A percentile compares a stretch with the other conserved stretches of the same genome.
These are phyloP conservation scores for Heritiera littoralis DNA, from an alignment of 345 rosid genomes.

Conservation along the genomic window DNA sequence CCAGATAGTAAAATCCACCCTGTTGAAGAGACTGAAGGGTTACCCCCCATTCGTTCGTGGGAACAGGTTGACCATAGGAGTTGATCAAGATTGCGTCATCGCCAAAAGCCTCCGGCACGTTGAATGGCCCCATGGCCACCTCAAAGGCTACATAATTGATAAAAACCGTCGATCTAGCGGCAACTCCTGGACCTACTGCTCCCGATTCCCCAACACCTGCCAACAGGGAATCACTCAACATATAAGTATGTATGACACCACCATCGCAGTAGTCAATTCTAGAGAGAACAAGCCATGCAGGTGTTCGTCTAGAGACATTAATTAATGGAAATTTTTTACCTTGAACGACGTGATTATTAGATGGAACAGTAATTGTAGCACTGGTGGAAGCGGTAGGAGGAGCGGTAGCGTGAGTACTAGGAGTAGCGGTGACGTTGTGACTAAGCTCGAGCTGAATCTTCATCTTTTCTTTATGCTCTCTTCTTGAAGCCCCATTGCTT, in stretches of 20 bases:
- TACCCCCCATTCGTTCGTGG: conserved; percentile 80
- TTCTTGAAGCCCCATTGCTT: conserved; percentile 41
- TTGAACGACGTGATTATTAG: conserved; percentile 41
- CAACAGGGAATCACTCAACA: conserved; percentile 10
- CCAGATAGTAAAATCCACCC: conserved; percentile 81
- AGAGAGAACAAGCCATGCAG: conserved; percentile 42
- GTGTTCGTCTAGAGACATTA: conserved; percentile 35
- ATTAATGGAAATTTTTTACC: conserved; percentile 33
- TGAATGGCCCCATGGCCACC: conserved; percentile 66
- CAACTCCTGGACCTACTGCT: conserved; percentile 12
- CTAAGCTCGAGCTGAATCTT: conserved; percentile 42
- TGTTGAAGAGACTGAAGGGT: conserved; percentile 82
- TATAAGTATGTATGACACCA: not conserved
- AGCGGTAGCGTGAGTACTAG: conserved; percentile 25
- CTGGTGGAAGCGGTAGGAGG: conserved; percentile 27
- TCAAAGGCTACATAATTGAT: conserved; percentile 86
- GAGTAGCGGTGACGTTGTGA: conserved; percentile 31
- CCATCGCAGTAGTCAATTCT: conserved; percentile 29
- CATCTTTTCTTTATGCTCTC: conserved; percentile 44
- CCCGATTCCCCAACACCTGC: conserved; percentile 37
- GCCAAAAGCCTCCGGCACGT: conserved; percentile 84
- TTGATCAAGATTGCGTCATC: conserved; percentile 70
- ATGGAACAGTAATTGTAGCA: conserved; percentile 41
- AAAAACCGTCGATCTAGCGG: conserved; percentile 59
- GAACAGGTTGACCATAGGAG: conserved; percentile 77